Base-by-base conservation (phyloP, 805 yeast genomes). In the Debaryomyces hansenii region DNA sequence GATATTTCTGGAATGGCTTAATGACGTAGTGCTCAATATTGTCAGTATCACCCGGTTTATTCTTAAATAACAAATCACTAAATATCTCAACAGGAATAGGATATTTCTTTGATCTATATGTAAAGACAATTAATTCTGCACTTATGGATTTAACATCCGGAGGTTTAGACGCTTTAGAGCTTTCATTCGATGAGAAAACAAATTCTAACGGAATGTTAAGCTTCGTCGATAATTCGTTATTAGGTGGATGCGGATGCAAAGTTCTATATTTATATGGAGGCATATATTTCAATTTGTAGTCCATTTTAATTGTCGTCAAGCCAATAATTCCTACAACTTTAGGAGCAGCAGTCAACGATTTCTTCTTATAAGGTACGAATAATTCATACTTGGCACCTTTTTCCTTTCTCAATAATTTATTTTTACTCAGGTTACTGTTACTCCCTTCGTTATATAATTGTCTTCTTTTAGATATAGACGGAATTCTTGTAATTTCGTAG, bases 71-170 rank as follows among this genome's bases (percentile, higher is more conserved):
- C 64, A 70, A 60, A 20, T 69, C 75, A 44, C 66, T 74, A 47
- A 63, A 66, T 49, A 72, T 53, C 37, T 71, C 75, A 5, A 72
- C 57, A 1, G 78, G 78, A 12, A 72, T 65, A 5, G 52, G 59
- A 42, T 70, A 59, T 41, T 68, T 70, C 20, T 56, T 57, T 2
- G 75, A 64, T 31, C 66, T 47, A 11, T 67, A 55, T 2, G 75
- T 68, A n/a, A 64, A 59, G 3, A 56, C 70, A 16, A 68, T 65
- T 44, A 72, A 55, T 42, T 72, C 77, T 11, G 66, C 54, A 14
- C 56, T 51, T 6, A 70, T 40, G 4, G 58, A 53, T 49, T 68
- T 71, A 41, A 72, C 54, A 12, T 66, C 69, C 0, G 77, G 77
- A 9, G 55, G 37, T 33, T 50, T 48, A 8, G 38, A 35, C 10